Conservation (phyloP, 148 eudicot genomes). For the Chenopodium quinoa region DNA sequence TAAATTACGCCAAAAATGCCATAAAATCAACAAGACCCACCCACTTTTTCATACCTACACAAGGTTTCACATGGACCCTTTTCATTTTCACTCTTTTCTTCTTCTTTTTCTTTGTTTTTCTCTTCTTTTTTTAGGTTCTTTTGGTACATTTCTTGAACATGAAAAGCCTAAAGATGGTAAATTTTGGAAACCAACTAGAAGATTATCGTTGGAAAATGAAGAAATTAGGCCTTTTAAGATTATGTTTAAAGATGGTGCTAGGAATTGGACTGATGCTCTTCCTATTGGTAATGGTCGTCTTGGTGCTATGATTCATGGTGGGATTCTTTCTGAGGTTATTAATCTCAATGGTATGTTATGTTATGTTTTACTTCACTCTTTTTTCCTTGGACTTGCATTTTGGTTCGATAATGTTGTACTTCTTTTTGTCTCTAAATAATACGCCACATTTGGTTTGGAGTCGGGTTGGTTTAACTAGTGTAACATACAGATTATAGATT, state of each 20-base stretch:
- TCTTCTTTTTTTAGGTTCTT: slow-evolving; percentile 19
- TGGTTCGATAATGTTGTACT: no score
- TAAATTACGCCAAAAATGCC: not conserved
- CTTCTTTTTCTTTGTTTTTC: slow-evolving; percentile 2
- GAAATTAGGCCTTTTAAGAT: slow-evolving; percentile 46
- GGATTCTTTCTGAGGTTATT: slow-evolving; percentile 49
- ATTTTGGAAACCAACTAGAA: slow-evolving; percentile 46
- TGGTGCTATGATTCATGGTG: slow-evolving; percentile 87
- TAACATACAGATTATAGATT: not conserved
- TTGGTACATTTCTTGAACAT: not conserved
- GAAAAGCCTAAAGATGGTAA: slow-evolving; percentile 26
- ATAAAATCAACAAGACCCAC: slow-evolving; percentile 1
- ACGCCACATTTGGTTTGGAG: not conserved
- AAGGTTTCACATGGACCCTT: slow-evolving; percentile 15
- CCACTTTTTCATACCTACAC: not conserved
- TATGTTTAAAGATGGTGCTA: slow-evolving; percentile 50
- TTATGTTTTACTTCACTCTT: not conserved
- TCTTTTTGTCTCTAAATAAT: no score
- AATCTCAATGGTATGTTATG: slow-evolving; percentile 69
- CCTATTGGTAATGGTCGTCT: slow-evolving; percentile 86
- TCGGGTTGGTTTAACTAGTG: not conserved
- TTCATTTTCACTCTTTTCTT: slow-evolving; percentile 12
- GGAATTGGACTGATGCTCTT: slow-evolving; percentile 86
- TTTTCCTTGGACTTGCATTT: no score
- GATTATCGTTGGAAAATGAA: not conserved